phyloP scores from a whole-genome alignment of 768 basidiomycete genomes.

The Tylopilus sp. region DNA sequence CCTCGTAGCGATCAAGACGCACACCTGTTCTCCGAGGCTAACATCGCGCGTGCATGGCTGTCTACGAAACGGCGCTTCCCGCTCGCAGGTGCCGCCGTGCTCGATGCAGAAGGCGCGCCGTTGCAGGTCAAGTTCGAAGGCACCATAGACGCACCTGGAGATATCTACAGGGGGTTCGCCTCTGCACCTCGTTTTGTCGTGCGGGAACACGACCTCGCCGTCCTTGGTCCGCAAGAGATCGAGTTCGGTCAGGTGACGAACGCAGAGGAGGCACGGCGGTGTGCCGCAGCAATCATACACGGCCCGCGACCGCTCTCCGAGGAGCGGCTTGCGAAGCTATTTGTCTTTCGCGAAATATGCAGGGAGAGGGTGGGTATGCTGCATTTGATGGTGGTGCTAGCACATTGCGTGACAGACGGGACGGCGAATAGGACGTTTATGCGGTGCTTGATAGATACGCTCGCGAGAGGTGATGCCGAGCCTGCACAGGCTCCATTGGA shows the following conservation, averaged over 20 bases:
- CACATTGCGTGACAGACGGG: constrained; percentile 54
- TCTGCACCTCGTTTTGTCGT: constrained; percentile 40
- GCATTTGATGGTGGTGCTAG: constrained; percentile 43
- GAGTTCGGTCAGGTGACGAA: constrained; percentile 32
- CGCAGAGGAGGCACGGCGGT: constrained; percentile 31
- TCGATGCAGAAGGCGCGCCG: constrained; percentile 7
- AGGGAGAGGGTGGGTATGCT: constrained; percentile 32
- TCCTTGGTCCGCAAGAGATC: constrained; percentile 39
- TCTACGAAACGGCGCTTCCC: constrained; percentile 49
- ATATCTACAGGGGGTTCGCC: not conserved
- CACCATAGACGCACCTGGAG: not conserved
- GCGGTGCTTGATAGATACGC: constrained; percentile 45
- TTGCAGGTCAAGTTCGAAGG: not conserved
- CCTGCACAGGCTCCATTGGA: constrained; percentile 26
- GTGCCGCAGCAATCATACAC: constrained; percentile 30
- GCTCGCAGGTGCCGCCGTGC: constrained; percentile 42
- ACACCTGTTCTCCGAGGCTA: constrained; percentile 29
- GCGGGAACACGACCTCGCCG: constrained; percentile 33
- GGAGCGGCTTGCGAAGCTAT: constrained; percentile 39
- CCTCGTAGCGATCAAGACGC: constrained; percentile 25
- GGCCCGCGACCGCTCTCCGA: constrained; percentile 39
- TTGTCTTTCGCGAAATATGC: constrained; percentile 36
- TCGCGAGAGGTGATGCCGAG: constrained; percentile 19
- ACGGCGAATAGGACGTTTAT: constrained; percentile 39
- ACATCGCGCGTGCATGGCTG: constrained; percentile 43